Conservation (phyloP, 2,329 filamentous ascomycete species). For the Botrytis sinoallii region DNA sequence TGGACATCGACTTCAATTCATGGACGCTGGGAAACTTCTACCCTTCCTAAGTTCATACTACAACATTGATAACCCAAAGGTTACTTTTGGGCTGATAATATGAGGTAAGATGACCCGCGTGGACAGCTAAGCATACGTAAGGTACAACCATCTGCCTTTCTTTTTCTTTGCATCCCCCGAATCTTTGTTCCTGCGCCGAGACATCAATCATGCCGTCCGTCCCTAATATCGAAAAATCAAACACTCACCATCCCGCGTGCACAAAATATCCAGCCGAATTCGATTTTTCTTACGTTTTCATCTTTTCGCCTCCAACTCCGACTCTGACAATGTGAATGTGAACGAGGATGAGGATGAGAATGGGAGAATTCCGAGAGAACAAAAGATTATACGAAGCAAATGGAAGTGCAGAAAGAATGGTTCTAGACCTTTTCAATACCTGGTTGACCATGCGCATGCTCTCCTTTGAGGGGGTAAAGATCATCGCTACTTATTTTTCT, state of each 20-base stretch:
- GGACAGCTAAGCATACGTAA: constrained; percentile 4
- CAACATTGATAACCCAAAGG: not conserved
- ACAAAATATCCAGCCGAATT: not conserved
- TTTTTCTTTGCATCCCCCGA: not conserved
- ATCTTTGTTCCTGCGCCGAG: constrained; percentile 17
- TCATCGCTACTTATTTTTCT: constrained; percentile 13
- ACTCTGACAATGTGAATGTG: not conserved
- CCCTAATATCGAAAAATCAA: not conserved
- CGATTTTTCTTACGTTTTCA: not conserved
- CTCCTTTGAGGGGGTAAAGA: not conserved
- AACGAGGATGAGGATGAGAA: not conserved
- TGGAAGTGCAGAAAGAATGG: not conserved
- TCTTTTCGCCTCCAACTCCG: not conserved
- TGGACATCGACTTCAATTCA: not conserved
- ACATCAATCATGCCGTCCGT: constrained; percentile 5
- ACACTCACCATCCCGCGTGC: not conserved
- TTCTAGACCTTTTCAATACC: not conserved
- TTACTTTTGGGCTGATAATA: not conserved
- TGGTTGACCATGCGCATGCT: not conserved
- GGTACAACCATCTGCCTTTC: constrained; percentile 11
- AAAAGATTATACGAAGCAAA: not conserved
- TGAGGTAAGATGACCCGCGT: not conserved
- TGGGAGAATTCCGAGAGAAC: not conserved
- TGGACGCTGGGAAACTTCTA: not conserved
- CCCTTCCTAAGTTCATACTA: no score